Base-by-base conservation (phyloP, 2,329 filamentous ascomycete genomes). In the Thelonectria rubi region DNA sequence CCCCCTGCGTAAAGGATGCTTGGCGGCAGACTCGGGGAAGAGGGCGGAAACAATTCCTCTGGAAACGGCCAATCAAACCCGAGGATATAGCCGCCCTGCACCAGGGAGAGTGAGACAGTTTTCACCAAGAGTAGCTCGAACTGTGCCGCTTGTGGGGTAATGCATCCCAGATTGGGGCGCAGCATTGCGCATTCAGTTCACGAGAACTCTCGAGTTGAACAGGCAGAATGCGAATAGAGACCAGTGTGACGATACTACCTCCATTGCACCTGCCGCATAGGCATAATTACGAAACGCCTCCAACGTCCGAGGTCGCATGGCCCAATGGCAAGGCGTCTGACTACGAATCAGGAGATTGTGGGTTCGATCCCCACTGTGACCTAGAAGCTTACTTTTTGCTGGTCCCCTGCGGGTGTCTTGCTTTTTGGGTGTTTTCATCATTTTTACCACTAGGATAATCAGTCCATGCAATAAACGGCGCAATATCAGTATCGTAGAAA, bases 321-420 rank as follows among this genome's bases (percentile, higher is more conserved):
- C 69, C 69, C 69, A 73, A 73, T 73, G 71, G 71, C 71, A 73
- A 72, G 71, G 71, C 71, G 71, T 73, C 71, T 73, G 71, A 72
- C 71, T 73, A 73, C 71, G 71, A 73, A 73, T 73, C 71, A 73
- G 71, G 69, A 73, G 71, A 73, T 73, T 70, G 64, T 70, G 69
- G 71, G 71, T 73, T 73, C 71, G 71, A 73, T 66, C 71, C 71
- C 71, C 65, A 67, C 50, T 64, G 60, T 67, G 67, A 68, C 53
- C 58, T 60, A 20, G 3, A 12, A 21, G 11, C 30, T 47, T n/a
- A 5, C n/a, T 47, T 47, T 47, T 47, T 30, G 26, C 2, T 30
- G 26, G 2, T 30, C n/a, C n/a, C n/a, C n/a, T 30, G 7, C 10
- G 26, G 7, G 10, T 30, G 7, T n/a, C n/a, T 30, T 30, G 26